Base-by-base conservation (phyloP, 108 stramenopile species). In the Cyclotella choctawhatcheeana region DNA sequence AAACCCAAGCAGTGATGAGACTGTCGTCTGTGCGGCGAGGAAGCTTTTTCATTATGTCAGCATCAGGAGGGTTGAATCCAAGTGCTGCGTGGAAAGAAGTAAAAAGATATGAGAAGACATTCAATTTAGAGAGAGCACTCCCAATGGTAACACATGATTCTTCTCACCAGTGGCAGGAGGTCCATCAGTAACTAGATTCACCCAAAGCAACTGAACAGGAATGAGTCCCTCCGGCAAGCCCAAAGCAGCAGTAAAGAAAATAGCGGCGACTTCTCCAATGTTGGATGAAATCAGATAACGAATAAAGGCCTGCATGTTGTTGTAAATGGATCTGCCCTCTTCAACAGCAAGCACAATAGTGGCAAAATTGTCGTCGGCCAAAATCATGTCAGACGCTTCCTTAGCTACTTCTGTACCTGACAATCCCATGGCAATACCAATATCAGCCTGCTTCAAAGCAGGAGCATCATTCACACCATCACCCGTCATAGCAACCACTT, bases 181-280 rank as follows among this genome's bases (percentile, higher is more conserved):
- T 1, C 97, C 97, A 64, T 99, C 98, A 64, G 98, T 99, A 65
- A 99, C 97, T 13, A 99, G 92, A 82, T 99, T 98, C 6, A 98
- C 97, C 98, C 98, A 99, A n/a, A 99, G 82, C 92, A 99, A 88
- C 88, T 98, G 97, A 17, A 99, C 93, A 17, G 99, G 96, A 62
- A 96, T 99, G 52, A 99, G 85, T 13, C 97, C 95, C 45, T 97
- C 97, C 25, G 96, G 93, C 51, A 97, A 83, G 30, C 98, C 99
- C 30, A 96, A 84, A 16, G 96, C 76, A 3, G 96, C 97, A 29
- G 93, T 87, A 37, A 98, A 78, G 82, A 99, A 98, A 52, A 97
- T 98, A 31, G 96, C 95, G 5, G 95, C 93, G 40, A 98, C 85
- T 62, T 98, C 99, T 14, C 97, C 98, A 62, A 99, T 94, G 79